Base-by-base conservation (phyloP, 805 yeast species). In the Cephaloascus fragrans region DNA sequence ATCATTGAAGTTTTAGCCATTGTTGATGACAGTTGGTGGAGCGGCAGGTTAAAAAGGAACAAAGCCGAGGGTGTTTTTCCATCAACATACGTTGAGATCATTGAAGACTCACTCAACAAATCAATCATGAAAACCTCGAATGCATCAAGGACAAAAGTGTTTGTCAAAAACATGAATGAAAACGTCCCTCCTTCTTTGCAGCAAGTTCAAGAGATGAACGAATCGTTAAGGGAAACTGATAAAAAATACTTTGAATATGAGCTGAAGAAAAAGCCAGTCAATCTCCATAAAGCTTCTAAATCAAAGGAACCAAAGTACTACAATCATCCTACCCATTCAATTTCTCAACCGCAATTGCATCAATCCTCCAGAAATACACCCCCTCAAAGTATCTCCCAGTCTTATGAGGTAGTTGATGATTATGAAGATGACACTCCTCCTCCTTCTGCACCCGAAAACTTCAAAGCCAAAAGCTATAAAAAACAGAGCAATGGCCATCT, bases 11-110 rank as follows among this genome's bases (percentile, higher is more conserved):
- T 93, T 3, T 73, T 79, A 38, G 69, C 77, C 42, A 63, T 77
- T 9, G 85, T 90, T 3, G 95, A 93, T 53, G 96, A 95, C 16
- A 80, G 80, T 50, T 87, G 95, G 94, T 88, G 90, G 83, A 84
- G 77, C 50, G 98, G 98, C 2, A 67, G 71, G 44, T 70, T 90
- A 40, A 63, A 78, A 46, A 70, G 97, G 52, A 88, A 86, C 59
- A 84, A 79, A 44, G 76, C 85, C 48, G 75, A 77, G 31, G 98
- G 98, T 0, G 68, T 77, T 36, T 93, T 93, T 52, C 97, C 98
- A 1, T 71, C 81, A 32, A 90, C 89, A 50, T 89, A 81, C 53
- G 97, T 88, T 4, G 78, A 75, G 42, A 52, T 77, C 16, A 48
- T 80, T 37, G 72, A 70, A 48, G 52, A 48, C n/a, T 35, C 32